Percentiles rank a stretch among this genome's conserved stretches.
Evolutionary conservation across 192 early-diverging fungal species (phyloP).

Genomic region (Pilobolus umbonatus): DNA sequence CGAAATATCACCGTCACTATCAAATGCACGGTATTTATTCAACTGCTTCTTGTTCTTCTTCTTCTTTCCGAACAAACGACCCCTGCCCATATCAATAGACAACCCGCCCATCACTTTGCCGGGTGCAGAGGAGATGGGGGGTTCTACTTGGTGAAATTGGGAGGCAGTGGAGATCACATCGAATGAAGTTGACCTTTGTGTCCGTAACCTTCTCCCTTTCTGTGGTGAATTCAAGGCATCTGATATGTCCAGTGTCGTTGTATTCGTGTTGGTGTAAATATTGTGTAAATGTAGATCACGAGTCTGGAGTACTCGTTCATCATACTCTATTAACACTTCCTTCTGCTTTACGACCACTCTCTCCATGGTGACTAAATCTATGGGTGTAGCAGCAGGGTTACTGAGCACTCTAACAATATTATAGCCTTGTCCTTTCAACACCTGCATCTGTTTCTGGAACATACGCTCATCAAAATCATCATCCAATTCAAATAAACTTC

Average conservation of each 20-base stretch:
- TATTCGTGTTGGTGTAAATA: background rate
- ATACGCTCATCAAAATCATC: slow-evolving; percentile 74
- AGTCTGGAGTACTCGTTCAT: slow-evolving; percentile 11
- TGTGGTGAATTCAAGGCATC: background rate
- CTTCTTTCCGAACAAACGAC: background rate
- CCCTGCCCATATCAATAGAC: slow-evolving; percentile 12
- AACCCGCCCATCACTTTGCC: background rate
- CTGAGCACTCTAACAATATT: slow-evolving; percentile 73
- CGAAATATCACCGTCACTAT: slow-evolving; percentile 16
- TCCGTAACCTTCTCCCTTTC: slow-evolving; percentile 6
- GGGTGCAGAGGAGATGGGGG: too few relatives aligned
- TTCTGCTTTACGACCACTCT: slow-evolving; percentile 45
- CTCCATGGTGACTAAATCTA: slow-evolving; percentile 45
- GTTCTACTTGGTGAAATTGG: background rate
- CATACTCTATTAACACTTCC: slow-evolving; percentile 39
- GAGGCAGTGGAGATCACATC: slow-evolving; percentile 5
- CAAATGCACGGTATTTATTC: slow-evolving; percentile 2
- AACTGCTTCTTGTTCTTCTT: background rate
- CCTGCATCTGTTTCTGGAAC: slow-evolving; percentile 76
- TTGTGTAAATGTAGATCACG: background rate
- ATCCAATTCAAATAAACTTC: slow-evolving; percentile 64
- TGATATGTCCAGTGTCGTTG: background rate
- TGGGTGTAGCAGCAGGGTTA: slow-evolving; percentile 45
- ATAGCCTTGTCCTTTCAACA: slow-evolving; percentile 82
- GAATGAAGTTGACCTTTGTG: slow-evolving; percentile 24